These are phyloP conservation scores for Botryotinia convoluta DNA, from an alignment of 2,329 filamentous ascomycete genomes.

Conservation along the genomic window DNA sequence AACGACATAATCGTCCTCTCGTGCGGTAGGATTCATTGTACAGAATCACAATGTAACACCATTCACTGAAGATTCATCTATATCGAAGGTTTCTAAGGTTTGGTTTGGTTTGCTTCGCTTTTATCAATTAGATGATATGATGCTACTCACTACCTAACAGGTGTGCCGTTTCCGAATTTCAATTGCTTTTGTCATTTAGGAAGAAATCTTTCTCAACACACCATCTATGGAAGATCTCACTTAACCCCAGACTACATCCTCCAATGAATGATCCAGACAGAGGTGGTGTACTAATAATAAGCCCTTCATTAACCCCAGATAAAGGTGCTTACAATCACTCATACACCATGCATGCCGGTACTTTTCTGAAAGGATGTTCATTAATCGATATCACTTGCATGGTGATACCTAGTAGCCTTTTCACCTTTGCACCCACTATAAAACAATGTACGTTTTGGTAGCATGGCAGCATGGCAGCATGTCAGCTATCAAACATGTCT, in stretches of 20 bases:
- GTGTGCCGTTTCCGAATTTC: neutral
- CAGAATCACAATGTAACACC: neutral
- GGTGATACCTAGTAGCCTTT: neutral
- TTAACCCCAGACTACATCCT: neutral
- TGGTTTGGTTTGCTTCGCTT: neutral
- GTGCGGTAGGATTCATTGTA: neutral
- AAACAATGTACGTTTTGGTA: neutral
- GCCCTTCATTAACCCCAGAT: neutral
- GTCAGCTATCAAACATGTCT: neutral
- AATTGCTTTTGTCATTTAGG: neutral
- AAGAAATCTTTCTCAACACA: neutral
- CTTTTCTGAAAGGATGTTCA: neutral
- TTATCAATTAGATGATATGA: neutral
- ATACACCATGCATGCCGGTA: neutral
- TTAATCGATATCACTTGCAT: neutral
- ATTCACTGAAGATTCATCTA: neutral
- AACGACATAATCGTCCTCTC: neutral
- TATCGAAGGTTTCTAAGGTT: neutral
- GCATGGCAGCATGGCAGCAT: neutral
- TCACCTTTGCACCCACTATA: neutral
- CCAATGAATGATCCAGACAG: neutral
- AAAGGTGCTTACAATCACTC: neutral
- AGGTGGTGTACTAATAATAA: neutral
- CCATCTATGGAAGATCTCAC: neutral
- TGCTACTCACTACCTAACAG: neutral